Percentiles rank a stretch among this genome's conserved stretches.
Conservation (phyloP, 164 flowering plant species). For the Akebia trifoliata region DNA sequence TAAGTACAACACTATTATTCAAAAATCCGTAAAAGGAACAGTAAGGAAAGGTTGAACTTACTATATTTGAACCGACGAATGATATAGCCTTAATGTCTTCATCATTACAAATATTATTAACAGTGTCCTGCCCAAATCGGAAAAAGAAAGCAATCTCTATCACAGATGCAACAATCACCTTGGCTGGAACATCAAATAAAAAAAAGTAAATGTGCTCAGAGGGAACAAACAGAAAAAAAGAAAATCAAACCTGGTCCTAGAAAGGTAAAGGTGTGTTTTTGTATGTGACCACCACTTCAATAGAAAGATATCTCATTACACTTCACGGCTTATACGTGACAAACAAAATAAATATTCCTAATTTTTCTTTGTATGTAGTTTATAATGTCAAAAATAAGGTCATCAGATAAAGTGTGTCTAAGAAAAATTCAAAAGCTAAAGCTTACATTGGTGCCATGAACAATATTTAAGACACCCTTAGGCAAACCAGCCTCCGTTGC, state of each 20-base stretch:
- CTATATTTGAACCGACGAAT: slow-evolving; percentile 90
- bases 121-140: slow-evolving; percentile 62
- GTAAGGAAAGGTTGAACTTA: too few species aligned
- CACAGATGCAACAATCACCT: neutral
- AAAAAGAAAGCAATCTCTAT: neutral
- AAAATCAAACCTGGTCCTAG: neutral
- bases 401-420: too few species aligned
- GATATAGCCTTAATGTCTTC: slow-evolving; percentile 83
- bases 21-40: too few species aligned
- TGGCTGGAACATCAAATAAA: neutral
- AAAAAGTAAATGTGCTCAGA: neutral
- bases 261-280: neutral
- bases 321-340: too few species aligned
- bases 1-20: too few species aligned
- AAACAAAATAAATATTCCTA: too few species aligned
- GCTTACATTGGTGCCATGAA: slow-evolving; percentile 88
- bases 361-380: too few species aligned
- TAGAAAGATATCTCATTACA: neutral
- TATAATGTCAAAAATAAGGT: too few species aligned
- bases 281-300: neutral
- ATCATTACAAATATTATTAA: slow-evolving; percentile 90
- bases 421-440: neutral
- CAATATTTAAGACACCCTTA: slow-evolving; percentile 84
- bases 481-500: slow-evolving; percentile 98
- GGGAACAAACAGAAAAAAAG: neutral